A percentile compares a stretch with the other conserved stretches of the same genome.
Evolutionary conservation across 2,329 filamentous ascomycete genomes (phyloP).

Genomic region (Anisogramma anomala): DNA sequence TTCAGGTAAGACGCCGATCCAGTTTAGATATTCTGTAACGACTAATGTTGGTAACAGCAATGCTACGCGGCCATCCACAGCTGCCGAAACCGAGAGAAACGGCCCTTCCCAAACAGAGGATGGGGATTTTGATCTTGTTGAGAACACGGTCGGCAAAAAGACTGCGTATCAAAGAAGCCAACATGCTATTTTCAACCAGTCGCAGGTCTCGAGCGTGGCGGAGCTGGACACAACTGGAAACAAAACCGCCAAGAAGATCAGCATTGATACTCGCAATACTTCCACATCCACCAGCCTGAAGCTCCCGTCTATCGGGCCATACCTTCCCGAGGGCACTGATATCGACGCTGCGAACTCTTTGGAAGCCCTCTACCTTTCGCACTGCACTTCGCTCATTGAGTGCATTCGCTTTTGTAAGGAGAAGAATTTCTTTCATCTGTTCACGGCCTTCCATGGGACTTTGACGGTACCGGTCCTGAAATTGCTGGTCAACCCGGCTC

Average conservation of each 20-base stretch:
- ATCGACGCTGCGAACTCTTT: slow-evolving; percentile 76
- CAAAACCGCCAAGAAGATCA: slow-evolving; percentile 48
- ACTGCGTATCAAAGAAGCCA: slow-evolving; percentile 23
- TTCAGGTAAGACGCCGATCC: slow-evolving; percentile 34
- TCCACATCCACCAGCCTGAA: slow-evolving; percentile 59
- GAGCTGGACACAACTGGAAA: slow-evolving; percentile 44
- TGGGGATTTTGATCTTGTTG: neutral
- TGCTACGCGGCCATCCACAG: slow-evolving; percentile 11
- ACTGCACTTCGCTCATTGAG: slow-evolving; percentile 91
- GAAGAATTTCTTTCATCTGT: slow-evolving; percentile 91
- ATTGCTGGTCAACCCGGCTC: slow-evolving; percentile 65
- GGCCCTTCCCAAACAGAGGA: slow-evolving; percentile 4
- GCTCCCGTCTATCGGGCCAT: slow-evolving; percentile 77
- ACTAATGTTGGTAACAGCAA: slow-evolving; percentile 23
- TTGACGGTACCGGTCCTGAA: slow-evolving; percentile 95
- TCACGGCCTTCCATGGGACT: slow-evolving; percentile 89
- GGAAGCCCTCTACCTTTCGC: slow-evolving; percentile 78
- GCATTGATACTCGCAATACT: slow-evolving; percentile 47
- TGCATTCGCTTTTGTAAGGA: slow-evolving; percentile 94
- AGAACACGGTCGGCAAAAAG: neutral
- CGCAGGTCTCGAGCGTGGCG: slow-evolving; percentile 44
- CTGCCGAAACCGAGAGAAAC: slow-evolving; percentile 5
- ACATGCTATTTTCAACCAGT: slow-evolving; percentile 49
- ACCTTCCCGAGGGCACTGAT: slow-evolving; percentile 72
- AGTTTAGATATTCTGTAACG: neutral